These are phyloP conservation scores for Epichloe glyceriae DNA, from an alignment of 2,329 filamentous ascomycete species.

Conservation along the genomic window DNA sequence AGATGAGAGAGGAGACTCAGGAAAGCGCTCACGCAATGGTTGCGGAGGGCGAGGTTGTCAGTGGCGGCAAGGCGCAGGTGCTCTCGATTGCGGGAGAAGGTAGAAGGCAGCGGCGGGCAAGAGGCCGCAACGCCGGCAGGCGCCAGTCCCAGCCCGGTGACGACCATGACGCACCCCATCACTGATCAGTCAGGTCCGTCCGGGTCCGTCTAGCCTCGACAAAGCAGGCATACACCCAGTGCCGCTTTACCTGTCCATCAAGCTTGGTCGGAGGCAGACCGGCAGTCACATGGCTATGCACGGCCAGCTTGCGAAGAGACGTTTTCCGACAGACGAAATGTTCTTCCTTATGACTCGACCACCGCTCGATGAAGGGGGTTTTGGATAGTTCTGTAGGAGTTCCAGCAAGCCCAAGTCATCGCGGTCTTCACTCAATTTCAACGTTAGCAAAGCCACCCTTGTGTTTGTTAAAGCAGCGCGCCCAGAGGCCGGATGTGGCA, in stretches of 20 bases:
- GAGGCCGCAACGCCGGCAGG: not conserved
- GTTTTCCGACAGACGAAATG: too few relatives aligned
- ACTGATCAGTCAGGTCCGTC: not conserved
- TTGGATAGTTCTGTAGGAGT: too few relatives aligned
- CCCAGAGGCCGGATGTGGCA: not conserved
- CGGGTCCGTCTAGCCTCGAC: not conserved
- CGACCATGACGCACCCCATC: too few relatives aligned
- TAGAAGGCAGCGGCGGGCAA: not conserved
- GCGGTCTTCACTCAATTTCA: too few relatives aligned
- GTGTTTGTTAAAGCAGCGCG: not conserved
- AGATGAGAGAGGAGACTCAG: not conserved
- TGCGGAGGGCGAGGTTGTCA: not conserved
- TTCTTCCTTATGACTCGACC: too few relatives aligned
- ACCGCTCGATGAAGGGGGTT: too few relatives aligned
- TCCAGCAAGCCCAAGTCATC: too few relatives aligned
- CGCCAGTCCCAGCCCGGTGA: not conserved
- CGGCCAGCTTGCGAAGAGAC: too few relatives aligned
- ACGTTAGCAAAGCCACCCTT: too few relatives aligned
- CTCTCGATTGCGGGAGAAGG: too few relatives aligned
- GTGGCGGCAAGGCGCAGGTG: not conserved
- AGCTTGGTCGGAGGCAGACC: too few relatives aligned
- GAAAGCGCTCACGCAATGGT: not conserved
- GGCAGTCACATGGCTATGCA: too few relatives aligned
- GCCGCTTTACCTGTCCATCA: not conserved
- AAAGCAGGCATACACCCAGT: not conserved